These are phyloP conservation scores for Saprolegnia diclina DNA, from an alignment of 352 stramenopile species.

Conservation along the genomic window DNA sequence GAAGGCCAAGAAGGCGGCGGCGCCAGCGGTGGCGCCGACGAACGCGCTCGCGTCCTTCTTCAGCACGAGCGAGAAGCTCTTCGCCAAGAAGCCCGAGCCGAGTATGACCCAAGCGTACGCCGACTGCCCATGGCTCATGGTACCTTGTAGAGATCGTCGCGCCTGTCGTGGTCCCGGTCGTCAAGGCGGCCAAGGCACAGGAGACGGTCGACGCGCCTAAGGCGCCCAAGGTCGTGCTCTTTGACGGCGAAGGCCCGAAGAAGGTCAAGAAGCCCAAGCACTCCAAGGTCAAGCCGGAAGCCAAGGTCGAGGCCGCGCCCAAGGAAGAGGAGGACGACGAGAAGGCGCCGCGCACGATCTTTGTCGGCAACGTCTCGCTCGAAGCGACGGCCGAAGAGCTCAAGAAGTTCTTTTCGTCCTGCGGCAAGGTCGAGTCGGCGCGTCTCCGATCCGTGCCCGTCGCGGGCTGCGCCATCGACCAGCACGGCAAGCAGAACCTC, in stretches of 20 bases:
- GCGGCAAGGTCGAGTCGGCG: conserved; percentile 80
- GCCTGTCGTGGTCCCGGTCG: neutral
- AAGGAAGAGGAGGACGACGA: conserved; percentile 35
- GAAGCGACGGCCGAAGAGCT: conserved; percentile 75
- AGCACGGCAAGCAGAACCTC: conserved; percentile 88
- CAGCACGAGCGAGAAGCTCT: conserved; percentile 19
- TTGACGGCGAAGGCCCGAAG: conserved; percentile 5
- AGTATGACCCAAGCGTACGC: neutral
- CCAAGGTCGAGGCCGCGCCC: conserved; percentile 2
- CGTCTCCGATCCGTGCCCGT: conserved; percentile 83
- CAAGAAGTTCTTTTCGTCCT: conserved; percentile 73
- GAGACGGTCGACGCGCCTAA: neutral
- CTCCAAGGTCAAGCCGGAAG: conserved; percentile 26
- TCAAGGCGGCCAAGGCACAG: neutral
- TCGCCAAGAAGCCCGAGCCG: conserved; percentile 23
- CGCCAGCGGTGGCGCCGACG: neutral
- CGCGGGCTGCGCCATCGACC: conserved; percentile 70
- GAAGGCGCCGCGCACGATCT: conserved; percentile 81
- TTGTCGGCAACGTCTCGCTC: conserved; percentile 90
- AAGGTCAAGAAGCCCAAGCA: conserved; percentile 29
- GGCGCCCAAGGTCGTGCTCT: conserved; percentile 3
- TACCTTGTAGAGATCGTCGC: conserved; percentile 2
- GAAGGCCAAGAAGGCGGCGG: conserved; percentile 12
- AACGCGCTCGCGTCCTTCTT: conserved; percentile 24
- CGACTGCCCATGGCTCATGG: neutral